phyloP scores from a whole-genome alignment of 2,329 filamentous ascomycete genomes.

The Alternaria ethzedia region DNA sequence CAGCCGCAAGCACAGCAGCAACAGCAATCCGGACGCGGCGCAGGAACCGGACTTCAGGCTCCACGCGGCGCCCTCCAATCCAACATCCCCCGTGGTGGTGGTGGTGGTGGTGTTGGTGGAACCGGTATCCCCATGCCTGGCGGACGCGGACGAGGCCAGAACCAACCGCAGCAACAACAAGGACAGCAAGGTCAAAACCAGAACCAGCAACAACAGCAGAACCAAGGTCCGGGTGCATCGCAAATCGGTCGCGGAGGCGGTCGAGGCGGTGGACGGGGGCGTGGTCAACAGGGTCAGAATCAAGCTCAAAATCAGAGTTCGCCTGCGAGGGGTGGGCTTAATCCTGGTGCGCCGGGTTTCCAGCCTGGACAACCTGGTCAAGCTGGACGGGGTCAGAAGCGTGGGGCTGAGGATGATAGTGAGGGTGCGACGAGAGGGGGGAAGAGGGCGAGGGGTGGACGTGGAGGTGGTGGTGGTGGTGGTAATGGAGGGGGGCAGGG shows the following conservation, averaged over 20 bases:
- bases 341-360: slow-evolving; percentile 45
- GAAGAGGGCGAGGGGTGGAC: slow-evolving; percentile 39
- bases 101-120: slow-evolving; percentile 24
- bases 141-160: slow-evolving; percentile 29
- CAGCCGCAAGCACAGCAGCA: slow-evolving; percentile 29
- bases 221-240: slow-evolving; percentile 18
- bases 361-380: slow-evolving; percentile 32
- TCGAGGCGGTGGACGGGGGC: slow-evolving; percentile 31
- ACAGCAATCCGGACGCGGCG: slow-evolving; percentile 17
- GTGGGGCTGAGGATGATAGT: slow-evolving; percentile 39
- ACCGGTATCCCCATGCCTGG: slow-evolving; percentile 41
- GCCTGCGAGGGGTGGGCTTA: slow-evolving; percentile 34
- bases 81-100: slow-evolving; percentile 40
- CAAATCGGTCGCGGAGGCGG: slow-evolving; percentile 39
- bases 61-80: slow-evolving; percentile 38
- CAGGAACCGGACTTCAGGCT: slow-evolving; percentile 30
- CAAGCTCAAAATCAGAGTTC: slow-evolving; percentile 27
- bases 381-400: slow-evolving; percentile 42
- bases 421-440: slow-evolving; percentile 36
- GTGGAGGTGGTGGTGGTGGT: too few relatives aligned
- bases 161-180: slow-evolving; percentile 18
- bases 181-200: neutral
- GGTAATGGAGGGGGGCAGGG: slow-evolving; percentile 5
- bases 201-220: slow-evolving; percentile 25
- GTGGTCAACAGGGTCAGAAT: slow-evolving; percentile 16